Evolutionary conservation across 345 rosid species (phyloP).

Genomic region (Theobroma cacao): DNA sequence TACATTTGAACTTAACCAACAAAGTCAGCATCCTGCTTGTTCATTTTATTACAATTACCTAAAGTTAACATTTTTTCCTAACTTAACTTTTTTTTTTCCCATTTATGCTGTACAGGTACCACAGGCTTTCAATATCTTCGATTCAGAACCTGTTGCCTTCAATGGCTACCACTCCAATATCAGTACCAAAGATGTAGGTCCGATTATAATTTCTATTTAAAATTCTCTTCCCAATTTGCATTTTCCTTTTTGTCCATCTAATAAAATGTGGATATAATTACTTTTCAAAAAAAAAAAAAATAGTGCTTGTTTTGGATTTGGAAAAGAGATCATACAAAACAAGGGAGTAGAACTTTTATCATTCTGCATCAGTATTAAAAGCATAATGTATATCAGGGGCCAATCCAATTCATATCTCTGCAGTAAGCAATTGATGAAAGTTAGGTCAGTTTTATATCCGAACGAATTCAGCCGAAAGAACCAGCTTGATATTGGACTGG

Average conservation of each 20-base stretch:
- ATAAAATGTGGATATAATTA: neutral
- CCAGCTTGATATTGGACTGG: no score
- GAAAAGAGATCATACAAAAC: no score
- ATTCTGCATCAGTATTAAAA: no score
- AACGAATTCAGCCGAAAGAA: no score
- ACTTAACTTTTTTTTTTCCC: neutral
- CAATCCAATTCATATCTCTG: no score
- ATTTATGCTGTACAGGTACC: slow-evolving; percentile 49
- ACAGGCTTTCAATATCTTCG: slow-evolving; percentile 76
- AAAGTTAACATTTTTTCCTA: no score
- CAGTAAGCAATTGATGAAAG: no score
- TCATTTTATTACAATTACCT: neutral
- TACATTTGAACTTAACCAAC: neutral
- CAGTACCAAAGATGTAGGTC: slow-evolving; percentile 64
- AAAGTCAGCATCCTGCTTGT: neutral
- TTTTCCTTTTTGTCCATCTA: neutral
- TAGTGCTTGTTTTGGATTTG: no score
- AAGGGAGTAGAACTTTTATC: no score
- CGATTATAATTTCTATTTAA: neutral
- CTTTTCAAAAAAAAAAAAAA: no score
- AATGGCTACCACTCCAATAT: slow-evolving; percentile 39
- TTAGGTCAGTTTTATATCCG: no score
- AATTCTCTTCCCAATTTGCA: neutral
- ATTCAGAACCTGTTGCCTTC: slow-evolving; percentile 41
- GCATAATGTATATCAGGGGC: no score